Evolutionary conservation across 2,329 filamentous ascomycete species (phyloP).

Genomic region (Stemphylium vesicarium): DNA sequence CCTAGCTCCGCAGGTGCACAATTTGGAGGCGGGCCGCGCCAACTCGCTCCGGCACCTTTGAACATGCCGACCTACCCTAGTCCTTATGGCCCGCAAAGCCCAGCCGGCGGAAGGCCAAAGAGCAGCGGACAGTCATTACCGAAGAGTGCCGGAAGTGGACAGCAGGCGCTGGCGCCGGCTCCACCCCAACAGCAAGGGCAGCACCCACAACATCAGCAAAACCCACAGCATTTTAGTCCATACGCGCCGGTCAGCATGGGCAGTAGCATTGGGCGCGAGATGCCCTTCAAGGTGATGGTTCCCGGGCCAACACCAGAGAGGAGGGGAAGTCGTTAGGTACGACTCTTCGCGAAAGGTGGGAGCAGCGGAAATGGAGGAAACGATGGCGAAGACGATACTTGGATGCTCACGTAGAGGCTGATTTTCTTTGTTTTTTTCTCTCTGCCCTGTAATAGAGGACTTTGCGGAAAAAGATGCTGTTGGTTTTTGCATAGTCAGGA

Average conservation of each 20-base stretch:
- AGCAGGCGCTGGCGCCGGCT: slow-evolving; percentile 40
- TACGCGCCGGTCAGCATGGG: slow-evolving; percentile 30
- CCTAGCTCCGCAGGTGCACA: slow-evolving; percentile 14
- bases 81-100: slow-evolving; percentile 39
- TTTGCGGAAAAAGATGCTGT: background rate
- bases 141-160: slow-evolving; percentile 22
- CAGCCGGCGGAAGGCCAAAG: slow-evolving; percentile 28
- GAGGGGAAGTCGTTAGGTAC: slow-evolving; percentile 38
- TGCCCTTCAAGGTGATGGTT: slow-evolving; percentile 42
- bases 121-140: slow-evolving; percentile 27
- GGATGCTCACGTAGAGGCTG: slow-evolving; percentile 1
- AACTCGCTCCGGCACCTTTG: slow-evolving; percentile 35
- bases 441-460: background rate
- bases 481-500: background rate
- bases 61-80: slow-evolving; percentile 34
- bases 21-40: slow-evolving; percentile 20
- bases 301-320: slow-evolving; percentile 36
- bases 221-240: slow-evolving; percentile 29
- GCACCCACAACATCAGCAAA: slow-evolving; percentile 10
- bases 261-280: slow-evolving; percentile 21
- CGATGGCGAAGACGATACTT: slow-evolving; percentile 7
- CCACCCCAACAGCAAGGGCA: slow-evolving; percentile 23
- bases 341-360: slow-evolving; percentile 5
- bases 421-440: background rate
- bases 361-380: background rate